These are phyloP conservation scores for Coniophora puteana DNA, from an alignment of 1,284 basidiomycete species.

Conservation along the genomic window DNA sequence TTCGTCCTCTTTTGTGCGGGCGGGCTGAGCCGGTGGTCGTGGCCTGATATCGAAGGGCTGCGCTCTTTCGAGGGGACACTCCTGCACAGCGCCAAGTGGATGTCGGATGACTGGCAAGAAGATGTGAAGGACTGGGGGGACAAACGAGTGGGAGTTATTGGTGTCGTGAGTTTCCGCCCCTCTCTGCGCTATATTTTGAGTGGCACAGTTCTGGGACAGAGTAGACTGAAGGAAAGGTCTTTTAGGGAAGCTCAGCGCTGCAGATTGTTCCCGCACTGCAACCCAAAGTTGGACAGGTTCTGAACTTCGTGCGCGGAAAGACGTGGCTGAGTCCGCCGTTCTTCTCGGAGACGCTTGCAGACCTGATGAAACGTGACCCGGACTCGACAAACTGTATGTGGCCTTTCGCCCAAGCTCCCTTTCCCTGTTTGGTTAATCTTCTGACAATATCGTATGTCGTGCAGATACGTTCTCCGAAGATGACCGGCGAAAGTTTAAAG, in stretches of 20 bases:
- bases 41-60: slow-evolving; percentile 57
- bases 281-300: slow-evolving; percentile 44
- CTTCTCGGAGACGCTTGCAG: slow-evolving; percentile 33
- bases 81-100: slow-evolving; percentile 58
- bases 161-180: slow-evolving; percentile 40
- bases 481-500: slow-evolving; percentile 46
- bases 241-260: slow-evolving; percentile 60
- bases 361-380: slow-evolving; percentile 34
- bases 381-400: slow-evolving; percentile 40
- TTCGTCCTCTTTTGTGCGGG: slow-evolving; percentile 52
- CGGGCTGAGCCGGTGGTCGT: slow-evolving; percentile 47
- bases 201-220: not conserved
- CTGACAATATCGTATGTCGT: too few species aligned
- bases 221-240: not conserved
- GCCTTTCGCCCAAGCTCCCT: not conserved
- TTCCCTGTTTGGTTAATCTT: not conserved
- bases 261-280: slow-evolving; percentile 61
- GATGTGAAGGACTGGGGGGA: slow-evolving; percentile 46
- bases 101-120: slow-evolving; percentile 42
- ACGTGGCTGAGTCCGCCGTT: slow-evolving; percentile 59
- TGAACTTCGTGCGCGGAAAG: slow-evolving; percentile 58
- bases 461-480: slow-evolving; percentile 49
- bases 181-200: not conserved
- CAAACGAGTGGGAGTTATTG: slow-evolving; percentile 58
- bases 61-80: slow-evolving; percentile 46